A percentile compares a stretch with the other conserved stretches of the same genome.
phyloP scores from a whole-genome alignment of 306 rosid genomes.

The Alnus rubra region DNA sequence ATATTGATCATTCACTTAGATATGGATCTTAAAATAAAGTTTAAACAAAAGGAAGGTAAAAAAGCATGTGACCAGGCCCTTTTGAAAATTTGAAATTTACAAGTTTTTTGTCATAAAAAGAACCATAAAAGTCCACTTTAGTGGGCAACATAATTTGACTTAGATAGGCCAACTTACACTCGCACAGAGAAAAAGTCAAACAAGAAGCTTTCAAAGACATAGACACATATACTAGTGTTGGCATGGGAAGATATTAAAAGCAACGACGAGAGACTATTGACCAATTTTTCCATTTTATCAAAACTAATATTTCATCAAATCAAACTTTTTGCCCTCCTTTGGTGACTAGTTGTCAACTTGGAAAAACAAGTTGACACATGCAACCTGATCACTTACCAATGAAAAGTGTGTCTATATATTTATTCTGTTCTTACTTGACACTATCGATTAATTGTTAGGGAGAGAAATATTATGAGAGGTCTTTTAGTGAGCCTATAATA shows the following conservation, averaged over 20 bases:
- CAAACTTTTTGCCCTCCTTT: neutral
- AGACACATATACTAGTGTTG: neutral
- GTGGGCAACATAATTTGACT: slow-evolving; percentile 55
- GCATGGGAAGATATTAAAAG: slow-evolving; percentile 8
- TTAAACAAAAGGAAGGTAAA: slow-evolving; percentile 35
- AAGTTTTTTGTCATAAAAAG: slow-evolving; percentile 10
- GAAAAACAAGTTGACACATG: neutral
- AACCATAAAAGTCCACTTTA: slow-evolving; percentile 39
- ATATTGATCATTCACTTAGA: no score
- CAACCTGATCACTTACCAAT: no score
- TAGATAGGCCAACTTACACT: slow-evolving; percentile 13
- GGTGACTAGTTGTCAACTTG: neutral
- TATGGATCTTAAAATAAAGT: neutral
- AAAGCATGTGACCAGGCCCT: slow-evolving; percentile 35
- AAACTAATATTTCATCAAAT: neutral
- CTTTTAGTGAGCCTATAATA: no score
- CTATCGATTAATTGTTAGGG: no score
- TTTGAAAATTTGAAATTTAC: slow-evolving; percentile 29
- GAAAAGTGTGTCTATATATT: neutral
- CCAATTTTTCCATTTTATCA: neutral
- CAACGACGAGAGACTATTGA: neutral
- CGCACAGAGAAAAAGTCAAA: slow-evolving; percentile 27
- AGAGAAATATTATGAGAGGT: no score
- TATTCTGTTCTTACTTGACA: neutral
- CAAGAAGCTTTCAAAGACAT: slow-evolving; percentile 14